Base-by-base conservation (phyloP, 2,329 filamentous ascomycete species). In the Aspergillus thermomutatus region DNA sequence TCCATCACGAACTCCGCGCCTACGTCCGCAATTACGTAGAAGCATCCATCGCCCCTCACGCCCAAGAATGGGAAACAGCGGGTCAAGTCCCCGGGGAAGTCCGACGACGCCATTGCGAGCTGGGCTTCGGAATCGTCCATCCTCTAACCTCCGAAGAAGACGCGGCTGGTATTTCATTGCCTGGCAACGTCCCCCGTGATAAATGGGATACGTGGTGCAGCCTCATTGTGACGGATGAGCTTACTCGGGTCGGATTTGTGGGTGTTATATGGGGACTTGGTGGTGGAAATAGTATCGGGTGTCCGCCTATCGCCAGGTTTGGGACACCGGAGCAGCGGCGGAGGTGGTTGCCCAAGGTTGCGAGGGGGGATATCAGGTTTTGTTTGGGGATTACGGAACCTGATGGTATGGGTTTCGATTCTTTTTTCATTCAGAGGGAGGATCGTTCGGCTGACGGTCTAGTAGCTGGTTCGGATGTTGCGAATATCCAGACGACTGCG, bases 341-440 rank as follows among this genome's bases (percentile, higher is more conserved):
- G 19, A 77, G 77, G 46, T 89, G 83, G 79, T 72, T 88, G 10
- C 84, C 83, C 0, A 80, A 79, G 0, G 75, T 88, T 31, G 84
- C 86, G 46, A 78, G 71, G 7, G 83, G 85, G 60, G 78, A 83
- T 55, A 82, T 84, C 5, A 80, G 81, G 53, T 87, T 88, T 64
- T 87, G 83, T 64, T 72, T 88, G 10, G 85, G 84, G 1, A 84
- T 88, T 57, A 88, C 86, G 2, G 86, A 89, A 68, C 85, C 86
- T 0, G 79, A 77, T 68, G 82, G 80, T 76, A 72, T 69, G 59
- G 68, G 62, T 48, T 54, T 11, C 17, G n/a, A 3, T 45, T 45
- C 3, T 34, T n/a, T 31, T 43, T 28, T 17, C 23, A 8, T n/a
- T 1, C 14, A 5, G 7, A 21, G 4, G 5, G 1, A 3, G 31